These are phyloP conservation scores for Monosporascus sp. DNA, from an alignment of 2,329 filamentous ascomycete species.

Conservation along the genomic window DNA sequence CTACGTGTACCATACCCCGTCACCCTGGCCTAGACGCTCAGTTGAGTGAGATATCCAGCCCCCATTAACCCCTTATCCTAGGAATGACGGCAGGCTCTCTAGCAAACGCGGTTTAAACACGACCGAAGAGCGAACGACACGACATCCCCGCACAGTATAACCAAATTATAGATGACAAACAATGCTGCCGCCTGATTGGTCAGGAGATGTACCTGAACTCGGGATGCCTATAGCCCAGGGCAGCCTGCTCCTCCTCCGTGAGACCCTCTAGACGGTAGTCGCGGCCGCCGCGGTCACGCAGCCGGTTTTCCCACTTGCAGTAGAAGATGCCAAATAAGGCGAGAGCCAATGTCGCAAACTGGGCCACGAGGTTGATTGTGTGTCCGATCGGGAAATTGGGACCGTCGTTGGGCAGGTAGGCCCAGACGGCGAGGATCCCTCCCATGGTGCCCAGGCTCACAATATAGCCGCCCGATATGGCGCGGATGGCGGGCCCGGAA, in stretches of 20 bases:
- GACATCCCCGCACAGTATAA: too few relatives aligned
- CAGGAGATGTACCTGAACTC: conserved; percentile 51
- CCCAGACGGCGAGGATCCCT: conserved; percentile 52
- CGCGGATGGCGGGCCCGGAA: conserved; percentile 49
- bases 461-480: conserved; percentile 51
- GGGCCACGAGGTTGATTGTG: conserved; percentile 51
- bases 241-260: conserved; percentile 38
- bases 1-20: background rate
- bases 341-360: conserved; percentile 39
- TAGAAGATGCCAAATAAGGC: conserved; percentile 45
- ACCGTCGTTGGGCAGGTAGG: conserved; percentile 42
- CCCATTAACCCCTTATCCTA: too few relatives aligned
- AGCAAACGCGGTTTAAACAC: too few relatives aligned
- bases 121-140: too few relatives aligned
- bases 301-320: conserved; percentile 48
- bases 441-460: conserved; percentile 51
- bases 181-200: too few relatives aligned
- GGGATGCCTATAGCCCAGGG: conserved; percentile 49
- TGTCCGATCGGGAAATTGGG: conserved; percentile 45
- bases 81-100: too few relatives aligned
- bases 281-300: conserved; percentile 41
- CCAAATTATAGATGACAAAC: too few relatives aligned
- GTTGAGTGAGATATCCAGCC: background rate
- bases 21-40: background rate
- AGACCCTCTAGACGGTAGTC: conserved; percentile 45